Evolutionary conservation across 1,139 yeast species (phyloP), one percentile per base, ranked within the genome.

Genomic region (Geotrichum bryndzae): DNA sequence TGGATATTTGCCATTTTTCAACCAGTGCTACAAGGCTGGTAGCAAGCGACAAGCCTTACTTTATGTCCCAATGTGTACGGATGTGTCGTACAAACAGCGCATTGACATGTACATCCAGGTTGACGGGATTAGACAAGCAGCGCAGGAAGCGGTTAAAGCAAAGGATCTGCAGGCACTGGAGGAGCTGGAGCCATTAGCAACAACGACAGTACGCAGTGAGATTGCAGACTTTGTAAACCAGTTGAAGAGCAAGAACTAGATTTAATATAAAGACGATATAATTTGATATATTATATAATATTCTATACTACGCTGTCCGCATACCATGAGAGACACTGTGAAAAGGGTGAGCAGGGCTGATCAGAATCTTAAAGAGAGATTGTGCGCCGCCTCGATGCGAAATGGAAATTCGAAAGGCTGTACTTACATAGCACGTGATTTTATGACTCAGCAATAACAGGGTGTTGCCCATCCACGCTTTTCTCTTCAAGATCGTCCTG

Each of bases 1-100:
- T 61, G 95, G 95, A 0, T 88, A 86, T 66, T 81, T 80, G 65
- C 84, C 87, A 1, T 85, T 90, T 66, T 87, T 80, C 57, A 78
- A 81, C 13, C 80, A 82, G 48, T 80, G 84, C 41, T 67, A 84
- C 54, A 77, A 77, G 35, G 77, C 81, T 45, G 82, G 82, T 0
- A 87, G 83, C 27, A 72, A 73, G 51, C 69, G 78, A 38, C 76
- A 77, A 23, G 85, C 85, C 0, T 74, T 78, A 0, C 64, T 69
- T 55, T 80, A 75, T 63, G 71, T 82, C 7, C 67, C 75, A 7
- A 66, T 74, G 68, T 78, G 82, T 63, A 70, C 75, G 0, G 64
- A 68, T 29, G 50, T 70, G 41, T 54, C 70, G 7, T 77, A 80
- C 65, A 70, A 75, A 3, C 78, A 80, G 54, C 79, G 81, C 64